phyloP scores from a whole-genome alignment of 495 filamentous ascomycete species.

The Bacidia rubella region DNA sequence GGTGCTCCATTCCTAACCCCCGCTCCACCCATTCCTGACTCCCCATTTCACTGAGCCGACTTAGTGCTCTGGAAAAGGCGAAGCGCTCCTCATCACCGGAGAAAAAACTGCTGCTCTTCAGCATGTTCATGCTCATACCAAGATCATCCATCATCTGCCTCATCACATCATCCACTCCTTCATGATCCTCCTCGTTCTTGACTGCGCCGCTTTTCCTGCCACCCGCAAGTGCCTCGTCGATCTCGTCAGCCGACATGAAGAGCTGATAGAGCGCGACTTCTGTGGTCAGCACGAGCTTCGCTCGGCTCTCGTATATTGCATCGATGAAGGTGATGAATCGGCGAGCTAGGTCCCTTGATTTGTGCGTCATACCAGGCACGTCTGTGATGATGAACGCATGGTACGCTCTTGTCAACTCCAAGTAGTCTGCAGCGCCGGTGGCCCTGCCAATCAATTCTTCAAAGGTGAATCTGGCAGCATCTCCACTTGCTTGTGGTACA shows the following conservation, averaged over 20 bases:
- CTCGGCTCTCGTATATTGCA: conserved; percentile 74
- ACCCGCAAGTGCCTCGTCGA: conserved; percentile 32
- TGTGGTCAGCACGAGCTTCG: conserved; percentile 89
- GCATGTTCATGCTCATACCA: conserved; percentile 67
- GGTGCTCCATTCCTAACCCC: conserved; percentile 51
- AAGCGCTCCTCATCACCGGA: conserved; percentile 94
- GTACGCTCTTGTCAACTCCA: conserved; percentile 84
- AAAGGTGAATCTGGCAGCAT: conserved; percentile 80
- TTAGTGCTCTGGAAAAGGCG: conserved; percentile 83
- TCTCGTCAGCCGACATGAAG: conserved; percentile 73
- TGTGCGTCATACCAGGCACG: conserved; percentile 80
- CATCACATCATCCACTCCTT: conserved; percentile 67
- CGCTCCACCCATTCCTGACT: conserved; percentile 89
- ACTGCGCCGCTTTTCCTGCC: conserved; percentile 23
- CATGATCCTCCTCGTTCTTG: conserved; percentile 30
- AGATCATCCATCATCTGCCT: conserved; percentile 87
- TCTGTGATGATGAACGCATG: conserved; percentile 84
- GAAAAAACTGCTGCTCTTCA: conserved; percentile 81
- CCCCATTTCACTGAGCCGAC: conserved; percentile 80
- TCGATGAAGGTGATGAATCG: conserved; percentile 97
- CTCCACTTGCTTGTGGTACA: conserved; percentile 77
- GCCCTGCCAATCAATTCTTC: conserved; percentile 76
- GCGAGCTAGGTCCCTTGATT: conserved; percentile 74
- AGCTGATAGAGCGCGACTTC: conserved; percentile 71
- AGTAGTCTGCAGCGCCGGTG: conserved; percentile 84